Evolutionary conservation across 192 early-diverging fungal genomes (phyloP), one percentile per base, ranked within the genome.

Genomic region (Ambispora gerdemannii): DNA sequence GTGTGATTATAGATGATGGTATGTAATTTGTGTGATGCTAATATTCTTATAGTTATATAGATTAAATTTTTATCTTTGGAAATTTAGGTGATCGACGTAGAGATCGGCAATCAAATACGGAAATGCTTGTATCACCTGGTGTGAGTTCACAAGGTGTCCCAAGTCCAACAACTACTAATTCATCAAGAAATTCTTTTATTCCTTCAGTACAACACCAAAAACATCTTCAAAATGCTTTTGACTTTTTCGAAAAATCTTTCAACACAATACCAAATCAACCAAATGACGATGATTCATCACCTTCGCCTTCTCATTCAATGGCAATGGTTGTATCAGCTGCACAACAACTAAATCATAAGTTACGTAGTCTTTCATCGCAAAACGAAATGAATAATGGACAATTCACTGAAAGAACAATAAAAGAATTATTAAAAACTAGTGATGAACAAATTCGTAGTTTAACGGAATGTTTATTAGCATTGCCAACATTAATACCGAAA

Each of bases 171-270:
- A 60, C 6, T 11, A 35, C 65, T 27, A 10, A 50, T 32, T 24
- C 34, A 13, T 43, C 36, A 30, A 24, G 28, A 32, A 32, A 25
- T 50, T 32, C 56, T 35, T 33, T 13, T 4, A 19, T 24, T 13
- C 24, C 27, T 3, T 19, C 38, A 31, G 65, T 24, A 30, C 55
- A 70, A 60, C 68, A 70, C 50, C 65, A 73, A 43, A 73, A 68
- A 51, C 72, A 67, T 67, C 56, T 73, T 6, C 65, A 73, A 60
- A 67, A 69, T 61, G 72, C 72, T 35, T 73, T 73, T 43, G 72
- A 73, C 24, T 35, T 69, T 31, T 73, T 73, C 43, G 72, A 73
- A 43, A 65, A 67, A 34, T 27, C 52, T 17, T 67, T 73, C n/a
- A n/a, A n/a, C n/a, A 67, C 71, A 24, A 36, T 3, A 3, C 11